Conservation (phyloP, 225 moss, liverwort and hornwort genomes). For the Neckera pumila region DNA sequence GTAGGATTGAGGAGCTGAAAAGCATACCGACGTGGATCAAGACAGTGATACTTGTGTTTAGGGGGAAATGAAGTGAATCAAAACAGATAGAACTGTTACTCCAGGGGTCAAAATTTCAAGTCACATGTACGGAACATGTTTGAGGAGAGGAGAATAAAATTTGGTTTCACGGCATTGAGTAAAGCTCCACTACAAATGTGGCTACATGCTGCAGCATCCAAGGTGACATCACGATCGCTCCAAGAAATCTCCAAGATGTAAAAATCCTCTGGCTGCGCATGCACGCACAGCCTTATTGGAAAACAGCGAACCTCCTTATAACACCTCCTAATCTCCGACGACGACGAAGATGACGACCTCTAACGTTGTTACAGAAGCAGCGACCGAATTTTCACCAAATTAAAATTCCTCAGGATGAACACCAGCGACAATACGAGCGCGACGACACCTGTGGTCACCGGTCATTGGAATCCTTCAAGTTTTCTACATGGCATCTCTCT, state of each 20-base stretch:
- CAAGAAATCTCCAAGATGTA: not conserved
- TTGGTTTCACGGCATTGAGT: slow-evolving; percentile 11
- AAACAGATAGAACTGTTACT: not conserved
- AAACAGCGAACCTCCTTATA: slow-evolving; percentile 8
- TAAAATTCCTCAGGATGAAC: slow-evolving; percentile 36
- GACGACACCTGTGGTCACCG: slow-evolving; percentile 22
- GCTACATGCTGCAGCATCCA: slow-evolving; percentile 5
- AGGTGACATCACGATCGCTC: not conserved
- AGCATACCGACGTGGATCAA: not conserved
- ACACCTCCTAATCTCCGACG: slow-evolving; percentile 17
- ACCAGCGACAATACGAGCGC: slow-evolving; percentile 11
- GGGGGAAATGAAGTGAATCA: not conserved
- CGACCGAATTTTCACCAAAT: slow-evolving; percentile 39
- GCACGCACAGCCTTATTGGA: slow-evolving; percentile 13
- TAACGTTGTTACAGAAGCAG: slow-evolving; percentile 7
- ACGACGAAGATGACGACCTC: not conserved
- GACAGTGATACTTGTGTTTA: not conserved
- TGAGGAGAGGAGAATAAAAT: slow-evolving; percentile 1
- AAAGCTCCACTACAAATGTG: slow-evolving; percentile 3
- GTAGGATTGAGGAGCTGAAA: not conserved
- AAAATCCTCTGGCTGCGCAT: not conserved
- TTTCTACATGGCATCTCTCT: slow-evolving; percentile 6
- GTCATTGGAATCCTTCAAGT: slow-evolving; percentile 25
- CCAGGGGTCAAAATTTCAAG: not conserved
- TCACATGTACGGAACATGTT: not conserved